Evolutionary conservation across 805 yeast species (phyloP), one percentile per base, ranked within the genome.

Genomic region (Vanderwaltozyma verrucispora): DNA sequence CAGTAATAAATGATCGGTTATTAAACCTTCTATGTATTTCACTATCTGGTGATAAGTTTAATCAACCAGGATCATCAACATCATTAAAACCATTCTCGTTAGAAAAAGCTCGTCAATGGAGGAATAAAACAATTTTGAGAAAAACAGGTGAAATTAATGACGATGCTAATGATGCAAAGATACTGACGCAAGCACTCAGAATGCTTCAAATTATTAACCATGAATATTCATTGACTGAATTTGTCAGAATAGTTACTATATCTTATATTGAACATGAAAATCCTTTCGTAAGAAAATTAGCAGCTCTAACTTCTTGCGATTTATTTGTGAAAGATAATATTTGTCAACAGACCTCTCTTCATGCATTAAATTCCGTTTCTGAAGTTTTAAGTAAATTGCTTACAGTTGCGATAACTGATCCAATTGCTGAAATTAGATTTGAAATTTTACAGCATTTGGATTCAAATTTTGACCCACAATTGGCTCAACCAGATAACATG

Each of bases 401-500:
- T 27, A 75, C 94, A 0, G 70, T 86, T 8, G 86, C 94, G 2
- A 81, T 89, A 12, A 82, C 95, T 0, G 99, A 92, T 48, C 85
- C 95, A 0, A 74, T 74, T 3, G 74, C 89, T 2, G 96, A 88
- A 41, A 84, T 89, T 24, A 67, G 99, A 39, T 62, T 83, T 9
- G 88, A 83, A 43, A 86, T 89, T 1, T 64, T 92, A 40, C 71
- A 71, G 36, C 72, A 87, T 32, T 64, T 94, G 28, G 83, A 83
- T 27, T 72, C 77, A 2, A 71, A 71, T 40, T 83, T 89, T 55
- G 96, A 92, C 51, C 84, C 95, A 0, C 97, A 92, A 51, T 61
- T 92, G 24, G 85, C 96, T 0, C 97, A 92, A 56, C 94, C 96
- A 1, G 94, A 84, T 42, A 88, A 87, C 56, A 89, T 88, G 24